Percentiles rank a stretch among this genome's conserved stretches.
These are phyloP conservation scores for Hippophae gyantsensis DNA, from an alignment of 306 rosid species.

Conservation along the genomic window DNA sequence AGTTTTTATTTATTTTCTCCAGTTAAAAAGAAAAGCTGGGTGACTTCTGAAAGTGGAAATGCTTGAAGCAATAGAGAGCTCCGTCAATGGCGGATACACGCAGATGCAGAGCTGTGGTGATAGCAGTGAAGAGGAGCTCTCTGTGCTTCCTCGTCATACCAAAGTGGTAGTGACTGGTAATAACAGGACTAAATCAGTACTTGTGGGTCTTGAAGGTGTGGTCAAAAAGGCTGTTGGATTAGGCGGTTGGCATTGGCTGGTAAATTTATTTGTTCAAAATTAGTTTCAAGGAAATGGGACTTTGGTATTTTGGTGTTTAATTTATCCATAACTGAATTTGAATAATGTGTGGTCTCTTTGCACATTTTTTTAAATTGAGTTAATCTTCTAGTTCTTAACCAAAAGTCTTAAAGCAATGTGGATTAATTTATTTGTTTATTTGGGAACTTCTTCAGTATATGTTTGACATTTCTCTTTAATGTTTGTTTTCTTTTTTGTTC, in stretches of 20 bases:
- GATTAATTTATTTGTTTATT: constrained; percentile 19
- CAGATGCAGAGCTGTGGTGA: constrained; percentile 91
- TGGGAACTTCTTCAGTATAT: not conserved
- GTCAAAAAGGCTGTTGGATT: constrained; percentile 96
- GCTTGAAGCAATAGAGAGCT: constrained; percentile 84
- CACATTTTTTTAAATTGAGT: constrained; percentile 12
- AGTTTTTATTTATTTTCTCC: not conserved
- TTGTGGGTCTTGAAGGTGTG: constrained; percentile 92
- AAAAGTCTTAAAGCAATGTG: constrained; percentile 19
- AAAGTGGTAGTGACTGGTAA: constrained; percentile 97
- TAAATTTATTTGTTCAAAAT: constrained; percentile 25
- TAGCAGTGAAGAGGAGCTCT: constrained; percentile 92
- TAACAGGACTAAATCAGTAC: constrained; percentile 96
- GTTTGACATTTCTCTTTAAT: constrained; percentile 3
- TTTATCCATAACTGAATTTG: not conserved
- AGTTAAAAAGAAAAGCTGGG: not conserved
- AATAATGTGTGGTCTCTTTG: constrained; percentile 1
- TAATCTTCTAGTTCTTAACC: constrained; percentile 3
- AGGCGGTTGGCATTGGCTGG: constrained; percentile 99
- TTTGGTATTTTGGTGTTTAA: constrained; percentile 4
- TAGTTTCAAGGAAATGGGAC: constrained; percentile 5
- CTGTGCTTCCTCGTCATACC: constrained; percentile 94
- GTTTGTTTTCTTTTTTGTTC: not conserved
- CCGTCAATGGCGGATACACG: constrained; percentile 73
- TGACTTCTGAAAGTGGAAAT: constrained; percentile 27